Evolutionary conservation across 2,329 filamentous ascomycete genomes (phyloP), one percentile per base, ranked within the genome.

Genomic region (Nannizzia gypsea): DNA sequence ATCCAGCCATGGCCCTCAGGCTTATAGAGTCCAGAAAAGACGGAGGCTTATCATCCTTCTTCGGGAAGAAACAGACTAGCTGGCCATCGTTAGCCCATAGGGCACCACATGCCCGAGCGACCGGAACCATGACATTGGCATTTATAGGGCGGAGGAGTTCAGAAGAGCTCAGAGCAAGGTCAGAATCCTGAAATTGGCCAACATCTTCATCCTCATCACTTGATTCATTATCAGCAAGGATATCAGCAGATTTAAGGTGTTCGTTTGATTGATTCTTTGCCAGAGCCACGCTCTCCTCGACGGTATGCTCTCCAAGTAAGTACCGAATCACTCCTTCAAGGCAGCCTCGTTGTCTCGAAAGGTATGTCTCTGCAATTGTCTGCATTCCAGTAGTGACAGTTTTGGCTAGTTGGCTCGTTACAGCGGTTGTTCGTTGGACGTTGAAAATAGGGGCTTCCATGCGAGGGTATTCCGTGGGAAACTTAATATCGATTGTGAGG

Each of bases 181-280:
- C 74, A 59, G 77, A 73, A 22, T 70, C 73, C 59, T 74, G 72
- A 60, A 71, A 70, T 67, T 74, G 63, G 15, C 73, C 72, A 59
- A 77, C 69, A 61, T 76, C 73, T 60, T 91, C 89, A 64, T 91
- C 88, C 62, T 89, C 87, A 63, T 90, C 87, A 66, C 88, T 95
- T 2, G 90, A 96, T 65, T 89, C 92, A 64, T 93, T 89, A 60
- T 88, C 87, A 31, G 73, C 76, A 40, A 78, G 59, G 54, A 70
- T 70, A 56, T 76, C 70, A 13, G 76, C 71, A 50, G 74, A 73
- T 63, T 78, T 75, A 58, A 77, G 64, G 62, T 74, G 71, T 59
- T 73, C 72, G 59, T 82, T 83, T 6, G 84, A 71, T 64, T 84
- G 80, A 9, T 86, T 82, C 52, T 77, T 73, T 55, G 75, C 73